Evolutionary conservation across 352 stramenopile genomes (phyloP).

Genomic region (Globisporangium rhizosaccharum): DNA sequence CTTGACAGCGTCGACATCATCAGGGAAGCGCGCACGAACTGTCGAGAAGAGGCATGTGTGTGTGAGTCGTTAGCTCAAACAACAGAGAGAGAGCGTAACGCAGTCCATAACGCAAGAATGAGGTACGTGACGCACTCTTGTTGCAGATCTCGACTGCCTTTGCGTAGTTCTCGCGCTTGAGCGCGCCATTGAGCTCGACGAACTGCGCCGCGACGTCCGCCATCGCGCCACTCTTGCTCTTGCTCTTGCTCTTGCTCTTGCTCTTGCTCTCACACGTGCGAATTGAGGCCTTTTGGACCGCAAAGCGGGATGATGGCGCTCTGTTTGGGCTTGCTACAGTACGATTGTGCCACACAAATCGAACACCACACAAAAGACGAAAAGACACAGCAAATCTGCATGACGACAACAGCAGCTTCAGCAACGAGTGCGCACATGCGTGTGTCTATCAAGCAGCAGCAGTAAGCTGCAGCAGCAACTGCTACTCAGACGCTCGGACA

Average conservation of each 20-base stretch:
- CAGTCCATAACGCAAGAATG: neutral
- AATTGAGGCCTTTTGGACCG: neutral
- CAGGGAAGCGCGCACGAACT: conserved; percentile 71
- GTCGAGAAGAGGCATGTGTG: neutral
- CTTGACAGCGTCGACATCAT: conserved; percentile 73
- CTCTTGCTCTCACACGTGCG: neutral
- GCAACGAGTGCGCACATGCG: neutral
- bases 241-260: neutral
- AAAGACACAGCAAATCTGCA: neutral
- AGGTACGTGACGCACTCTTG: conserved; percentile 50
- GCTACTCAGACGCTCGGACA: neutral
- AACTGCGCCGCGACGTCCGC: conserved; percentile 49
- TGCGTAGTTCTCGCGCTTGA: conserved; percentile 75
- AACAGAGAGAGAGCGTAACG: neutral
- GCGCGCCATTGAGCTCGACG: conserved; percentile 66
- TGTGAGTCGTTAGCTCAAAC: neutral
- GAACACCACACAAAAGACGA: neutral
- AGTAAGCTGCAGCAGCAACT: neutral
- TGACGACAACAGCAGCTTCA: neutral
- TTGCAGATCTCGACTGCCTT: conserved; percentile 83
- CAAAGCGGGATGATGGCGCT: too few relatives aligned
- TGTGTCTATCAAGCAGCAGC: neutral
- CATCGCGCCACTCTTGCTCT: conserved; percentile 4
- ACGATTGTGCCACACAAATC: too few relatives aligned
- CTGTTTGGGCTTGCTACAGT: too few relatives aligned